phyloP scores from a whole-genome alignment of 768 basidiomycete species.

The Collybia sp. region DNA sequence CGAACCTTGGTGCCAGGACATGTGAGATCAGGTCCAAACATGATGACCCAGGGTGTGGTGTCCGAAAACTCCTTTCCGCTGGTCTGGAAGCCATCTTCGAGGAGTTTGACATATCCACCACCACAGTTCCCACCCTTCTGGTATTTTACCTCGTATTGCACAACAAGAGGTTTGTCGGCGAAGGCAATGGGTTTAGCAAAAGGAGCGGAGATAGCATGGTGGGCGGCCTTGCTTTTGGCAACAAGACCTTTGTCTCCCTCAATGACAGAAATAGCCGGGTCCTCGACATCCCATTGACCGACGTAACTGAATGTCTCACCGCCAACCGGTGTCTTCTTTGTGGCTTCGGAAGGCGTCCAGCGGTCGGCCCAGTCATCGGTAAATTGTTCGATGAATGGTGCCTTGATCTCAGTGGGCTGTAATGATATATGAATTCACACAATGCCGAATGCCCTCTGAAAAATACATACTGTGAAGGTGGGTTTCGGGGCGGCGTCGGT shows the following conservation, averaged over 20 bases:
- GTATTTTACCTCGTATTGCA: slow-evolving; percentile 99
- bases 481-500: slow-evolving; percentile 58
- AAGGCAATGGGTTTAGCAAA: slow-evolving; percentile 78
- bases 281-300: slow-evolving; percentile 96
- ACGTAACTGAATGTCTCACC: slow-evolving; percentile 97
- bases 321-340: slow-evolving; percentile 95
- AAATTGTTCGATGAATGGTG: slow-evolving; percentile 96
- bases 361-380: slow-evolving; percentile 84
- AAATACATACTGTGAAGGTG: slow-evolving; percentile 55
- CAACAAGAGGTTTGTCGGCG: slow-evolving; percentile 79
- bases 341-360: slow-evolving; percentile 96
- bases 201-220: slow-evolving; percentile 97
- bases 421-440: too few species aligned
- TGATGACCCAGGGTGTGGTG: slow-evolving; percentile 91
- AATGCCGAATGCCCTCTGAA: too few species aligned
- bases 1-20: slow-evolving; percentile 87
- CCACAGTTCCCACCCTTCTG: slow-evolving; percentile 99
- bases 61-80: slow-evolving; percentile 92
- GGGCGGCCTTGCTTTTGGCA: slow-evolving; percentile 94
- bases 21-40: slow-evolving; percentile 97
- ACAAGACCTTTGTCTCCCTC: slow-evolving; percentile 90
- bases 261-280: slow-evolving; percentile 70
- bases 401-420: slow-evolving; percentile 75
- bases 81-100: slow-evolving; percentile 92
- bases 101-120: slow-evolving; percentile 96